Conservation (phyloP, 371 early-diverging fungal genomes). For the Mortierella polycephala region DNA sequence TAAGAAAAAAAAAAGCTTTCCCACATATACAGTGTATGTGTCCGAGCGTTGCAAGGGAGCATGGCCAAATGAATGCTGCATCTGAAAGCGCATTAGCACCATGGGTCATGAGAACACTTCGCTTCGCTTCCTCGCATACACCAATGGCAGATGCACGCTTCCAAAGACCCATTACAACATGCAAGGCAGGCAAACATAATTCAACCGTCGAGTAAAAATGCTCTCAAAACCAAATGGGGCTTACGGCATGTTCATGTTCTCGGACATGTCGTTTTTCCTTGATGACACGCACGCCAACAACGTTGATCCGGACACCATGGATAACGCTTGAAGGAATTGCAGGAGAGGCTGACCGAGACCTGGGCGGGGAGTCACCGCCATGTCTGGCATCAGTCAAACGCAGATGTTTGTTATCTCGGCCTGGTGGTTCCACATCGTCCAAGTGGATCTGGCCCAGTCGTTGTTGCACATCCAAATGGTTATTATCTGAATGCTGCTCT, state of each 20-base stretch:
- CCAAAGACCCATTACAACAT: background rate
- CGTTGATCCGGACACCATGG: conserved; percentile 43
- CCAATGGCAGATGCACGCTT: too few relatives aligned
- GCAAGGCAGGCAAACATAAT: background rate
- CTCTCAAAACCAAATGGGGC: background rate
- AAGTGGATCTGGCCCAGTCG: background rate
- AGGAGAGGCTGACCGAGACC: background rate
- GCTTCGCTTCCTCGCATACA: too few relatives aligned
- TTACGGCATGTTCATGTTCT: conserved; percentile 49
- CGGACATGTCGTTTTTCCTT: conserved; percentile 47
- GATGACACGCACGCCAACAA: conserved; percentile 37
- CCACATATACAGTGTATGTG: too few relatives aligned
- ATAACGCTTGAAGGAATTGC: conserved; percentile 11
- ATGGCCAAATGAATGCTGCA: too few relatives aligned
- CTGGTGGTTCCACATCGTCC: background rate
- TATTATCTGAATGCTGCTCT: background rate
- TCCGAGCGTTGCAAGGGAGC: too few relatives aligned
- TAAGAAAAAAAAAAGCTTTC: background rate
- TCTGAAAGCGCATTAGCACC: too few relatives aligned
- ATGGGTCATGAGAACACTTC: too few relatives aligned
- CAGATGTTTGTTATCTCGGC: conserved; percentile 1
- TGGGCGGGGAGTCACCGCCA: background rate
- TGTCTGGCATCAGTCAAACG: background rate
- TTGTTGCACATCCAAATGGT: background rate
- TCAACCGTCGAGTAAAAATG: background rate